Evolutionary conservation across 768 basidiomycete species (phyloP), one percentile per base, ranked within the genome.

Genomic region (Collybiopsis luxurians): DNA sequence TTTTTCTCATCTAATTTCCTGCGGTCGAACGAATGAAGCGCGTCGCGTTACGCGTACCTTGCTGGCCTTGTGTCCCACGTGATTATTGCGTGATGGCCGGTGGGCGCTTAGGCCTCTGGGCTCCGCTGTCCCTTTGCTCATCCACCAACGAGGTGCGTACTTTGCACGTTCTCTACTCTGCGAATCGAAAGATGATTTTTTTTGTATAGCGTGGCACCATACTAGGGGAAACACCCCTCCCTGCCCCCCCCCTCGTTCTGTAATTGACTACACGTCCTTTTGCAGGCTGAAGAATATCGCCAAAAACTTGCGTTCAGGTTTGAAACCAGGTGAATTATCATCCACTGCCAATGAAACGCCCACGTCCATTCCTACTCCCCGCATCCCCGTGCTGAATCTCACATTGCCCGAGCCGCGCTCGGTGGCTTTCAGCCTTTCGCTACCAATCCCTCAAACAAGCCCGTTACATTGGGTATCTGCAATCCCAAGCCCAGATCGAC

Each of bases 201-300:
- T 13, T 13, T 34, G 6, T 44, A 28, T 60, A 98, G 95, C 83
- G 97, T 50, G 96, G 94, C 26, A 72, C 79, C 1, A 76, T 89
- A 19, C 76, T 98, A 0, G 95, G 95, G 53, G 97, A 98, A 71
- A 83, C 82, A 10, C 84, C 84, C 11, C 75, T 91, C 11, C 79
- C 85, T 12, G 72, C 85, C 2, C n/a, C n/a, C 81, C 80, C 13
- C 83, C 90, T 1, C 84, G 85, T 11, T 98, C 96, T 0, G 83
- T 99, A 15, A 98, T 96, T 68, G 95, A 98, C 44, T 98, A 86
- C 67, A 84, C 98, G 68, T 96, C 97, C 93, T 96, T 64, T 83
- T 85, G 97, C 58, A 86, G 95, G 5, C 79, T 99, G 15, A 79
- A 86, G 64, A 79, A 78, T 27, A 80, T 90, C 26, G 68, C 80